A percentile compares a stretch with the other conserved stretches of the same genome.
phyloP scores from a whole-genome alignment of 2,329 filamentous ascomycete genomes.

The Botrytis elliptica region DNA sequence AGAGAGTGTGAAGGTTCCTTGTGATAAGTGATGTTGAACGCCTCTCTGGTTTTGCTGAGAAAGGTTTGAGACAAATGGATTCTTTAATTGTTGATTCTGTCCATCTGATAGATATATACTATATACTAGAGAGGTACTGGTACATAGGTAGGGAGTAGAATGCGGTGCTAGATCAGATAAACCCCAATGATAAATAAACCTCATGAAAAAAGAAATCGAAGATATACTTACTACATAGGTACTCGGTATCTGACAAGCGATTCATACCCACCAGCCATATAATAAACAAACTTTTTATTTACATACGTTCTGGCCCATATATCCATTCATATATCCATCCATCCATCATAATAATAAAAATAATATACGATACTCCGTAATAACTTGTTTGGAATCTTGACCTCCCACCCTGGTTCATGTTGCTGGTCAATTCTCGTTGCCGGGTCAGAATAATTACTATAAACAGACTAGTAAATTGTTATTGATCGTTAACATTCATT shows the following conservation, averaged over 20 bases:
- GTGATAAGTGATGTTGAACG: not conserved
- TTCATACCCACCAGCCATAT: not conserved
- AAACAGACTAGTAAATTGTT: constrained; percentile 22
- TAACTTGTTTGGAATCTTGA: no score
- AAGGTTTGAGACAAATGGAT: not conserved
- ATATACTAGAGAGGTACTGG: no score
- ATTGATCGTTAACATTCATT: not conserved
- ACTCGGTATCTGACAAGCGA: no score
- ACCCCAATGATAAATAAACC: no score
- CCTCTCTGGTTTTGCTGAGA: not conserved
- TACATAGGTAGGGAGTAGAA: no score
- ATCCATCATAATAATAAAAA: no score
- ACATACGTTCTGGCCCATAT: not conserved
- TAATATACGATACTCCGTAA: no score
- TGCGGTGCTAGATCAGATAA: not conserved
- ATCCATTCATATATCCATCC: no score
- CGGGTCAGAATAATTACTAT: constrained; percentile 18
- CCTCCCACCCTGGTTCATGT: not conserved
- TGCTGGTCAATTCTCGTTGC: constrained; percentile 16
- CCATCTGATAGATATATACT: not conserved
- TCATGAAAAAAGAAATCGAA: no score
- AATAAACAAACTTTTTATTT: not conserved
- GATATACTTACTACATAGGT: no score
- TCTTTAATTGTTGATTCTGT: not conserved
- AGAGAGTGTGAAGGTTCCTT: not conserved